Evolutionary conservation across 805 yeast species (phyloP).

Genomic region (Metschnikowia picachoensis): DNA sequence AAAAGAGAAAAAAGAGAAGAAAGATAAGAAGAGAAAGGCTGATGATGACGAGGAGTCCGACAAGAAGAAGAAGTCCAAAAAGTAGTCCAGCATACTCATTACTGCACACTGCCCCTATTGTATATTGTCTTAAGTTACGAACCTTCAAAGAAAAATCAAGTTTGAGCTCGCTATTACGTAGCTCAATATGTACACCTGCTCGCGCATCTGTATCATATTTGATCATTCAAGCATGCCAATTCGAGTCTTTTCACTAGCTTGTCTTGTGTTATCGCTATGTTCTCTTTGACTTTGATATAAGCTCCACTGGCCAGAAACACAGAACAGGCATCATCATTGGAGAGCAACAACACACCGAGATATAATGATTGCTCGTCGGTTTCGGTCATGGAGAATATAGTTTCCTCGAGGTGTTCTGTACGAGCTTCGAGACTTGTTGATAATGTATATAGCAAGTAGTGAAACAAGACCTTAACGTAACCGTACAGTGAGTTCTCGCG

Average conservation of each 20-base stretch:
- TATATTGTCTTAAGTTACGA: constrained; percentile 6
- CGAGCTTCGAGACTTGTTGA: constrained; percentile 7
- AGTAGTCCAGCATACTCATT: constrained; percentile 21
- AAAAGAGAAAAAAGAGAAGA: constrained; percentile 42
- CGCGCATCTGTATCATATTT: background rate
- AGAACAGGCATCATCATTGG: constrained; percentile 1
- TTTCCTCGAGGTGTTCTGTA: background rate
- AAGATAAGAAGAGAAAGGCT: constrained; percentile 22
- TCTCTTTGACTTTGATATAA: background rate
- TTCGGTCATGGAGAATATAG: background rate
- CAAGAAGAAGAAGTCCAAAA: constrained; percentile 49
- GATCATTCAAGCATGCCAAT: background rate
- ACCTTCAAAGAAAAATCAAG: background rate
- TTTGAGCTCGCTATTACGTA: background rate
- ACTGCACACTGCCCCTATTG: constrained; percentile 4
- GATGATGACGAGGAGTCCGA: constrained; percentile 41
- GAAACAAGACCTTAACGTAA: constrained; percentile 3
- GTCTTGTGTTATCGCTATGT: background rate
- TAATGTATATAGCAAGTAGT: constrained; percentile 5
- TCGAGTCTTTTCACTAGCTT: background rate
- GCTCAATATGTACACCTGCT: background rate
- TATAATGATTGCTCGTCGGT: constrained; percentile 3
- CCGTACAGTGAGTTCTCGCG: background rate
- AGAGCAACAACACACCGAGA: constrained; percentile 5
- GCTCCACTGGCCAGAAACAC: background rate